Evolutionary conservation across 2,329 filamentous ascomycete genomes (phyloP).

Genomic region (Fusarium nematophilum): DNA sequence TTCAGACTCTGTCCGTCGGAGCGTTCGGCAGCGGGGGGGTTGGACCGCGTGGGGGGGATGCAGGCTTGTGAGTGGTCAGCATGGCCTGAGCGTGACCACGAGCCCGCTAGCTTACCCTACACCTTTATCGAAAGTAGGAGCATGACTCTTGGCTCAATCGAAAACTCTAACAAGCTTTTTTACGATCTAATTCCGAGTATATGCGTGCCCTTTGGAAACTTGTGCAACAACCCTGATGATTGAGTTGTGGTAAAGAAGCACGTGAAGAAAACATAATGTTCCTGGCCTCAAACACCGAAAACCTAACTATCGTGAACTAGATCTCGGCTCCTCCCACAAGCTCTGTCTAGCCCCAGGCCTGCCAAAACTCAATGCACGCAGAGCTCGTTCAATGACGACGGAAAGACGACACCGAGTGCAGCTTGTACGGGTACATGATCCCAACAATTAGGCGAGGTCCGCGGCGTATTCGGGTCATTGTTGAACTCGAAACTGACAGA

Average conservation of each 20-base stretch:
- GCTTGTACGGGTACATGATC: not conserved
- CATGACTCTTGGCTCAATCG: too few relatives aligned
- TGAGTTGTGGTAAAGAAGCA: too few relatives aligned
- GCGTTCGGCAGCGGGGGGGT: constrained; percentile 23
- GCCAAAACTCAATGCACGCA: constrained; percentile 20
- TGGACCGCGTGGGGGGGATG: constrained; percentile 21
- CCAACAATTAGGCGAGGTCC: too few relatives aligned
- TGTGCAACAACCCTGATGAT: not conserved
- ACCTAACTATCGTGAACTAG: not conserved
- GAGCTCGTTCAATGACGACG: constrained; percentile 8
- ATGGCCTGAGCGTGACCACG: not conserved
- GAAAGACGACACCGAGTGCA: constrained; percentile 18
- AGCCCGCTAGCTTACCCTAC: constrained; percentile 17
- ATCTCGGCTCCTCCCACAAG: constrained; percentile 10
- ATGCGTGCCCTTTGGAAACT: too few relatives aligned
- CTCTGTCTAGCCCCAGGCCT: constrained; percentile 4
- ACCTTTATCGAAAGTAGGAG: not conserved
- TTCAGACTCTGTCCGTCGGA: not conserved
- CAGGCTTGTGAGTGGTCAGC: constrained; percentile 21
- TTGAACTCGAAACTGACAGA: not conserved
- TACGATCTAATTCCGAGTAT: too few relatives aligned
- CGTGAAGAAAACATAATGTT: not conserved
- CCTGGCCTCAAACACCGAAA: constrained; percentile 7
- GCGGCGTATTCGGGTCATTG: too few relatives aligned
- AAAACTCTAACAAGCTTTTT: too few relatives aligned